Base-by-base conservation (phyloP, 192 early-diverging fungal species). In the Podila epicladia region DNA sequence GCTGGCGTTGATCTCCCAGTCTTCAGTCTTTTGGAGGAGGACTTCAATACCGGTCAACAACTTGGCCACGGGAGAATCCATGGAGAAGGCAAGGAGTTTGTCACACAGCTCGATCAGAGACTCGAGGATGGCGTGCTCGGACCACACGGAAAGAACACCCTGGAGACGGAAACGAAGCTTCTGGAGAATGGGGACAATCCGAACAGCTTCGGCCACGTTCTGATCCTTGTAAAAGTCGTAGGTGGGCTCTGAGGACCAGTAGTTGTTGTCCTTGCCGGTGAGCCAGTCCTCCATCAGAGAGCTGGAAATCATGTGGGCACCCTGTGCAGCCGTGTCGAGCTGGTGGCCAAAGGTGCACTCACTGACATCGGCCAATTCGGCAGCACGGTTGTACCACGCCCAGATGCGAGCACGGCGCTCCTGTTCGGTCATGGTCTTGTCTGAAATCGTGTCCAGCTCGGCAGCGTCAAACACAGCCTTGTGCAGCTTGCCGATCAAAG, bases 1-100 rank as follows among this genome's bases (percentile, higher is more conserved):
- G 68, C 91, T 91, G 12, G 97, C 95, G 67, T 95, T 96, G 17
- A 89, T 82, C 82, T 98, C 91, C 98, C 98, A 99, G 75, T 98
- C 97, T 82, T 97, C 92, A 20, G 94, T 94, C 60, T 96, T 95
- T 67, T 91, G 88, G 22, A 98, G 78, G 20, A 99, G 84, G 62
- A 95, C 75, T 82, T 99, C 98, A 63, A 98, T 63, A 35, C 94
- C 97, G 8, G 96, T 92, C 38, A 99, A 72, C 26, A 97, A 87
- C 84, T 96, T 97, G 73, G 96, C 94, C 49, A 97, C 80, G 2
- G 98, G 96, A 9, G 96, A 93, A 28, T 83, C 85, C 58, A 95
- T 87, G 0, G 94, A 80, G 76, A 97, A 95, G 9, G 76, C 73
- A 15, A 91, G 71, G 17, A 95, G 71, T 19, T 91, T 88, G 38